Percentiles rank a stretch among this genome's conserved stretches.
phyloP scores from a whole-genome alignment of 345 rosid species.

The Citrus glauca region DNA sequence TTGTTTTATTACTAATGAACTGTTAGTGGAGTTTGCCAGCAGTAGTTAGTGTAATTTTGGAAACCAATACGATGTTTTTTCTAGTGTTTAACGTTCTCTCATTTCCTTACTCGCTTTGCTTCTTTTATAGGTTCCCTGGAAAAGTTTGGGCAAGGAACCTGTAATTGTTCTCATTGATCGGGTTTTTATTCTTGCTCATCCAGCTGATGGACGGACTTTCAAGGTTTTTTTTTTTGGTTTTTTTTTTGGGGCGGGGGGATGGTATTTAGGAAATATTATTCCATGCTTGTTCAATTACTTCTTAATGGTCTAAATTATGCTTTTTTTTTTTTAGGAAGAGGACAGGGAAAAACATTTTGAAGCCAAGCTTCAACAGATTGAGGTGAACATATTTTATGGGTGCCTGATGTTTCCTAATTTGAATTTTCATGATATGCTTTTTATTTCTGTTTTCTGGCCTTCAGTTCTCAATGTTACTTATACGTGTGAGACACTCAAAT shows the following conservation, averaged over 20 bases:
- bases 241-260: too few relatives aligned
- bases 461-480: not conserved
- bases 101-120: not conserved
- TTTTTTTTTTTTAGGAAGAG: constrained; percentile 54
- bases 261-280: not conserved
- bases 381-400: constrained; percentile 42
- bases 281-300: constrained; percentile 13
- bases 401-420: not conserved
- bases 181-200: constrained; percentile 84
- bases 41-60: not conserved
- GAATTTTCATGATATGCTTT: not conserved
- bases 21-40: not conserved
- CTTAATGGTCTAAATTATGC: constrained; percentile 10
- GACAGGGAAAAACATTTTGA: constrained; percentile 80
- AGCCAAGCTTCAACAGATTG: constrained; percentile 90
- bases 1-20: not conserved
- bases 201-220: constrained; percentile 58
- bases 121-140: constrained; percentile 86
- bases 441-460: not conserved
- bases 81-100: not conserved
- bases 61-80: not conserved
- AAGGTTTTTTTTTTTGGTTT: constrained; percentile 27
- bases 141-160: constrained; percentile 94
- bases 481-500: not conserved
- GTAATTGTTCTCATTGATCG: constrained; percentile 92